Conservation (phyloP, 2,329 filamentous ascomycete genomes). For the Fusarium concolor region DNA sequence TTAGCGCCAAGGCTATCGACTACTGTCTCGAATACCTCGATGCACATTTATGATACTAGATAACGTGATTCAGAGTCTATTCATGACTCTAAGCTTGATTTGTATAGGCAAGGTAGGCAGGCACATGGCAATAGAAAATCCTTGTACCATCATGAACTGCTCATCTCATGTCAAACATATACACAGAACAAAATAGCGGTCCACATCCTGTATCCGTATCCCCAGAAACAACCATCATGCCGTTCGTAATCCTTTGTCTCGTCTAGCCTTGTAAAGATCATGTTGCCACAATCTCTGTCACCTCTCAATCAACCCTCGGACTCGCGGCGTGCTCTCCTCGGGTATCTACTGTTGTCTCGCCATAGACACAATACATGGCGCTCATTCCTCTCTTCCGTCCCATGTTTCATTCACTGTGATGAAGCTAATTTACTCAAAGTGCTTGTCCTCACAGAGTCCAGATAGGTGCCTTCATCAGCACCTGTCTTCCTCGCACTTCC, state of each 20-base stretch:
- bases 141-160: conserved; percentile 13
- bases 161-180: conserved; percentile 22
- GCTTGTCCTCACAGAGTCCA: conserved; percentile 62
- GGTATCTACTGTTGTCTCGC: conserved; percentile 16
- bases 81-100: conserved; percentile 15
- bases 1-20: too few relatives aligned
- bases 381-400: conserved; percentile 2
- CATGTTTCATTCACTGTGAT: background rate
- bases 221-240: conserved; percentile 19
- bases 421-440: background rate
- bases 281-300: conserved; percentile 20
- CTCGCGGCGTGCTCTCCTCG: background rate
- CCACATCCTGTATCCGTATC: conserved; percentile 29
- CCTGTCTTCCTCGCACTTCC: conserved; percentile 80
- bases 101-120: conserved; percentile 8
- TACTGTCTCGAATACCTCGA: background rate
- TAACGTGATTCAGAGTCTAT: background rate
- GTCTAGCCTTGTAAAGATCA: conserved; percentile 9
- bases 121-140: conserved; percentile 9
- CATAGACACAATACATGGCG: background rate
- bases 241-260: conserved; percentile 29
- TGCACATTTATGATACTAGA: background rate
- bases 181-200: conserved; percentile 36
- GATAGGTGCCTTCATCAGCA: conserved; percentile 80
- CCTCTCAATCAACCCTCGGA: background rate